These are phyloP conservation scores for Aureobasidium zeae DNA, from an alignment of 2,329 filamentous ascomycete species.

Conservation along the genomic window DNA sequence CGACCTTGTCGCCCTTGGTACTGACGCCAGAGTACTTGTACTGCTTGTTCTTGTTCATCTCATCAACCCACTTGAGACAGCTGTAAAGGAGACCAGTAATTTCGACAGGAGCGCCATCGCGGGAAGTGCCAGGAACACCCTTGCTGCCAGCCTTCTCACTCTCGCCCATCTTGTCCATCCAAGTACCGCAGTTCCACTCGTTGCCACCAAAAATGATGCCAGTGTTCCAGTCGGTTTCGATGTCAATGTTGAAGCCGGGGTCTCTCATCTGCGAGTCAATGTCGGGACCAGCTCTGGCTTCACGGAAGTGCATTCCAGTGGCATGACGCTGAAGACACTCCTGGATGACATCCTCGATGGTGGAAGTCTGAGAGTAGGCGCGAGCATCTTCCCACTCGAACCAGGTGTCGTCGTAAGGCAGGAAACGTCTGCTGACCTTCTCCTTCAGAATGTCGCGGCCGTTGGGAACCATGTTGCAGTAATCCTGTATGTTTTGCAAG, in stretches of 20 bases:
- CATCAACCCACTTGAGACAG: slow-evolving; percentile 68
- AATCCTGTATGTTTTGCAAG: slow-evolving; percentile 91
- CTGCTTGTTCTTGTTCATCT: slow-evolving; percentile 56
- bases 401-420: slow-evolving; percentile 94
- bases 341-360: slow-evolving; percentile 81
- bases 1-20: slow-evolving; percentile 34
- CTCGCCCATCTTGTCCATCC: slow-evolving; percentile 99
- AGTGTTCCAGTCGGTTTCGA: slow-evolving; percentile 82
- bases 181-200: slow-evolving; percentile 91
- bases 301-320: slow-evolving; percentile 78
- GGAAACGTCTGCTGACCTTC: slow-evolving; percentile 71
- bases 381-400: slow-evolving; percentile 72
- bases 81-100: slow-evolving; percentile 93
- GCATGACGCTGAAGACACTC: slow-evolving; percentile 91
- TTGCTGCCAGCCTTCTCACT: slow-evolving; percentile 84
- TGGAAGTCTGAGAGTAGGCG: slow-evolving; percentile 77
- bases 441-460: slow-evolving; percentile 65
- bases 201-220: slow-evolving; percentile 92
- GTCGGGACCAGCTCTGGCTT: slow-evolving; percentile 82
- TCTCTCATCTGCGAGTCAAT: slow-evolving; percentile 90
- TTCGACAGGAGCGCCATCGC: slow-evolving; percentile 89
- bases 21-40: slow-evolving; percentile 68
- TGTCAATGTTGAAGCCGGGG: slow-evolving; percentile 84
- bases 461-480: slow-evolving; percentile 68
- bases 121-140: slow-evolving; percentile 88